Percentiles rank a stretch among this genome's conserved stretches.
Evolutionary conservation across 208 protist species (phyloP).

Genomic region (Tetramitus jugosus): DNA sequence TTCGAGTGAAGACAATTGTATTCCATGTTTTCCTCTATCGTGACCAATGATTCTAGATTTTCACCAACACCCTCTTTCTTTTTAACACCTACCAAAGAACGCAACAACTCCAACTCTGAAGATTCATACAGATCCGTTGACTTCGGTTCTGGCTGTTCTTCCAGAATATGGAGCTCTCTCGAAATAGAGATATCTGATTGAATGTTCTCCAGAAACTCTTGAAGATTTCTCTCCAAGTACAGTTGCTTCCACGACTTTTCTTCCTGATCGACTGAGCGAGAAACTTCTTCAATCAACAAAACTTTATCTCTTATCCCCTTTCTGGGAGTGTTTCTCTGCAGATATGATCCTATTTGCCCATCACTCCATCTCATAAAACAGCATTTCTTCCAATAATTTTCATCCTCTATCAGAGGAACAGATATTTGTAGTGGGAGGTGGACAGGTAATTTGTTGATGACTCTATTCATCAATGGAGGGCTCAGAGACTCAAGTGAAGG

Average conservation of each 20-base stretch:
- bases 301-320: too few species aligned
- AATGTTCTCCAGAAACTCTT: neutral
- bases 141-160: neutral
- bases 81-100: too few species aligned
- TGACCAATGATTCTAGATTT: neutral
- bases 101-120: neutral
- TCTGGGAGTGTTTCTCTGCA: too few species aligned
- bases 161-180: neutral
- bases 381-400: conserved; percentile 20
- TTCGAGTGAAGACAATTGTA: neutral
- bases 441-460: neutral
- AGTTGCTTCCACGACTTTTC: conserved; percentile 13
- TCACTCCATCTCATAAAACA: conserved; percentile 1
- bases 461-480: neutral
- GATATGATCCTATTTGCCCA: conserved; percentile 8
- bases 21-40: neutral
- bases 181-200: neutral
- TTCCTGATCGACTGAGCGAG: neutral
- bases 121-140: neutral
- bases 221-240: neutral
- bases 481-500: neutral
- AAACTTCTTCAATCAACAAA: neutral
- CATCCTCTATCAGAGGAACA: neutral
- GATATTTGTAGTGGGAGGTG: conserved; percentile 4
- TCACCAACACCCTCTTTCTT: neutral